A percentile compares a stretch with the other conserved stretches of the same genome.
Conservation (phyloP, 768 basidiomycete species). For the Xerocomus brunneocitrinus region DNA sequence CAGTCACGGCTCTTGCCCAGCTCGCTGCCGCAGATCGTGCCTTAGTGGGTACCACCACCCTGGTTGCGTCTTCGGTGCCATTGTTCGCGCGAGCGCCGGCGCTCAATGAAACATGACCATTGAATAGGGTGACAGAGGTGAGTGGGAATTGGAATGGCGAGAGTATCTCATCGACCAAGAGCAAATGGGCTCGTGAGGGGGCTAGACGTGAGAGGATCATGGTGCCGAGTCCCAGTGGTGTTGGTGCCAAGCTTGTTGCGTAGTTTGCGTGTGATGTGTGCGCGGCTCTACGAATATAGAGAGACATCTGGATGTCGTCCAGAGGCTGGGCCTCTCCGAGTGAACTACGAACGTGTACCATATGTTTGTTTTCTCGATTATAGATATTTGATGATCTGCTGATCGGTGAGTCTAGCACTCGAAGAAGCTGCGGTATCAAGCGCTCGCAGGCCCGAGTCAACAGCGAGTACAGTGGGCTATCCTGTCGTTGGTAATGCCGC, state of each 20-base stretch:
- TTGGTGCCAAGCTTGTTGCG: constrained; percentile 78
- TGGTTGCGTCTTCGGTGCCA: constrained; percentile 43
- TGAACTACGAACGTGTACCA: too few relatives aligned
- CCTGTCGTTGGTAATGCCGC: too few relatives aligned
- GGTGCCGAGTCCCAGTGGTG: constrained; percentile 47
- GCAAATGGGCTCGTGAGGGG: constrained; percentile 75
- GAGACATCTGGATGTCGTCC: constrained; percentile 50
- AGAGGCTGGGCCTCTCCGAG: too few relatives aligned
- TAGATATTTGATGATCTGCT: too few relatives aligned
- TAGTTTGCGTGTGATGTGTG: constrained; percentile 79
- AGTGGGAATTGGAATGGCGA: constrained; percentile 80
- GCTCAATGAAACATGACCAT: constrained; percentile 30
- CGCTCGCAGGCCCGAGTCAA: too few relatives aligned
- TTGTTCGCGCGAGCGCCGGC: constrained; percentile 40
- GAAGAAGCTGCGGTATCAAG: too few relatives aligned
- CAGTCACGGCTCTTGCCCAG: constrained; percentile 75
- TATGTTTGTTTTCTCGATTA: too few relatives aligned
- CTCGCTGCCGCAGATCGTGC: constrained; percentile 55
- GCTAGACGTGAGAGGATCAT: constrained; percentile 59
- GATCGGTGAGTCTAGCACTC: too few relatives aligned
- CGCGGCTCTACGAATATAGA: constrained; percentile 70
- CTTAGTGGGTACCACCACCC: constrained; percentile 49
- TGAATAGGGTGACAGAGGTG: constrained; percentile 47
- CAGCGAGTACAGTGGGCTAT: too few relatives aligned
- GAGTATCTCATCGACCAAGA: constrained; percentile 80